Base-by-base conservation (phyloP, 305 asterid genomes). In the Rubia peregrina region DNA sequence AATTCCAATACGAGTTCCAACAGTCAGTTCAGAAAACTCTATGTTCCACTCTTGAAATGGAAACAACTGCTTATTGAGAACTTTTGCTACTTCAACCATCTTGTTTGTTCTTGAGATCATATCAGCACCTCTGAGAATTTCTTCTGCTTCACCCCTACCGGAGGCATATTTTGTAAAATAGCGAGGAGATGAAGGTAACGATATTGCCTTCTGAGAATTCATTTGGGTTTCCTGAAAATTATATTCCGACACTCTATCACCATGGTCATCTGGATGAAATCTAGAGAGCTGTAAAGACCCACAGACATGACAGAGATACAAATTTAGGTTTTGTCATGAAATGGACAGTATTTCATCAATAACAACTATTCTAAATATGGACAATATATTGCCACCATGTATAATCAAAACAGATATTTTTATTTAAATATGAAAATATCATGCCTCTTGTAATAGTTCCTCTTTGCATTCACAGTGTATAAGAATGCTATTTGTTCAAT, bases 31-130 rank as follows among this genome's bases (percentile, higher is more conserved):
- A 21, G 96, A 86, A 77, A 85, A 86, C 81, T 91, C 95, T 41
- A 91, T 89, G 76, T 89, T 88, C 97, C 97, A 91, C 81, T 86
- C 97, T 78, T 84, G 78, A 44, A 79, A 91, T 43, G 96, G 95
- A 84, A 91, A 82, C 82, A 91, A 76, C 68, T 95, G 96, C 84
- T 83, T 86, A 82, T 81, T 84, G 75, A 82, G 79, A 80, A 89
- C 84, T 86, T 83, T 88, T 11, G 96, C 83, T 21, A 91, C 85
- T 77, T 89, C 95, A 41, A 91, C 84, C 78, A 89, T 90, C 83
- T 88, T 85, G 80, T 79, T 85, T 70, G 86, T 81, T 71, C 84
- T 79, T 55, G 90, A 78, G 84, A 84, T 77, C 83, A 81, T 83
- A 78, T 84, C 83, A 76, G 90, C 76, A 81, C 82, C 80, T 33